Evolutionary conservation across 2,329 filamentous ascomycete species (phyloP).

Genomic region (Basipetospora chlamydospora): DNA sequence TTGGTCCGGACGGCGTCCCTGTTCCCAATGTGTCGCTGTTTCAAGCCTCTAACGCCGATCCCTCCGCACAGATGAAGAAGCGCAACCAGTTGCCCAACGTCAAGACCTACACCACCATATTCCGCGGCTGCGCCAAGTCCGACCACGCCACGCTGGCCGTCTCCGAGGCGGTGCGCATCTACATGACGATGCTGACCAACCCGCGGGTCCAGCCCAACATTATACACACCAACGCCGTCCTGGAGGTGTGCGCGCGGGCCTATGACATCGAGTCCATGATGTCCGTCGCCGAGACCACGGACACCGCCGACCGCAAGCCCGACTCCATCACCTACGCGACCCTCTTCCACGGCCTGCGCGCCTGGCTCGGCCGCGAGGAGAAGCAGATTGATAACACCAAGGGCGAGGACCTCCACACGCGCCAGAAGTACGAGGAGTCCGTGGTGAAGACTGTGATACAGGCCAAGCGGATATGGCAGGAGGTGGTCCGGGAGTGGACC

Average conservation of each 20-base stretch:
- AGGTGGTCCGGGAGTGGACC: slow-evolving; percentile 64
- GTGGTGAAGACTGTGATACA: slow-evolving; percentile 41
- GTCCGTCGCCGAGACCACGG: slow-evolving; percentile 56
- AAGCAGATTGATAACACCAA: slow-evolving; percentile 13
- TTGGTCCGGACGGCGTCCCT: too few species aligned
- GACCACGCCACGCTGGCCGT: slow-evolving; percentile 45
- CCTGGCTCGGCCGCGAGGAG: slow-evolving; percentile 20
- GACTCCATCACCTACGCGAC: slow-evolving; percentile 63
- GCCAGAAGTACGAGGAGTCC: slow-evolving; percentile 11
- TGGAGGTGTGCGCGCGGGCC: slow-evolving; percentile 65
- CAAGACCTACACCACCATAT: slow-evolving; percentile 71
- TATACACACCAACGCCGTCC: slow-evolving; percentile 77
- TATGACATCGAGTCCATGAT: slow-evolving; percentile 70
- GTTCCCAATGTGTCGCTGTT: slow-evolving; percentile 5
- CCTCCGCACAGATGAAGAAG: slow-evolving; percentile 73
- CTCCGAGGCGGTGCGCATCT: slow-evolving; percentile 57
- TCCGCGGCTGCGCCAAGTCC: slow-evolving; percentile 56
- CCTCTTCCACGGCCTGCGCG: slow-evolving; percentile 63
- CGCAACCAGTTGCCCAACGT: slow-evolving; percentile 65
- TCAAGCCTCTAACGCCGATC: slow-evolving; percentile 8
- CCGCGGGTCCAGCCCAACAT: slow-evolving; percentile 55
- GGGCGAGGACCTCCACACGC: slow-evolving; percentile 10
- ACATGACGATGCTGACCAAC: slow-evolving; percentile 55
- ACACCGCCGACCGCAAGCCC: slow-evolving; percentile 47
- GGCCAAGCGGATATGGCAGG: slow-evolving; percentile 65